phyloP scores from a whole-genome alignment of 176 grass and related monocot species.

The Oryza meyeriana region DNA sequence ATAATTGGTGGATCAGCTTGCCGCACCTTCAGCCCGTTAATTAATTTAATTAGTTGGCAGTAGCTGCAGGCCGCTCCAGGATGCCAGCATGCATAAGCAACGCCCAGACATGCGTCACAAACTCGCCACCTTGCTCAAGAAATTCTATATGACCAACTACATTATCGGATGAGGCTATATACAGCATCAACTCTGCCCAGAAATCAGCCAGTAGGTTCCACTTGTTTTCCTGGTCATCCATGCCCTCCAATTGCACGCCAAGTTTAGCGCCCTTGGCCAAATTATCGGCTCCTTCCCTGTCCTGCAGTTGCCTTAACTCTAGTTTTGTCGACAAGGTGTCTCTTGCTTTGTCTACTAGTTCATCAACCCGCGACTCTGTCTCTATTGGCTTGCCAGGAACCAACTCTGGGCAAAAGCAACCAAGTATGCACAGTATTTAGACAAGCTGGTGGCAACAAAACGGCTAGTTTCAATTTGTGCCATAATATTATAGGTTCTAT shows the following conservation, averaged over 20 bases:
- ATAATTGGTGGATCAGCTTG: background rate
- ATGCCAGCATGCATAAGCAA: background rate
- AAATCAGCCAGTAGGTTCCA: background rate
- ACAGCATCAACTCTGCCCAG: background rate
- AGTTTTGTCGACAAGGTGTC: too few species aligned
- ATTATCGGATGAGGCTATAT: background rate
- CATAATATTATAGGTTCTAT: too few species aligned
- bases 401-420: background rate
- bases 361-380: background rate
- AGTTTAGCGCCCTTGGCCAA: background rate
- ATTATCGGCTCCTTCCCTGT: too few species aligned
- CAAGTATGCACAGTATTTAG: background rate
- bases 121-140: background rate
- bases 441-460: background rate
- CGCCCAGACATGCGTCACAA: background rate
- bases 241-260: background rate
- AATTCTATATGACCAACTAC: background rate
- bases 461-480: too few species aligned
- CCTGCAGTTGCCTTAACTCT: too few species aligned
- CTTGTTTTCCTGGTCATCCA: accelerated
- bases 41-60: background rate
- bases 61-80: background rate
- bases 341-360: background rate
- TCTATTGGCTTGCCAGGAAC: background rate
- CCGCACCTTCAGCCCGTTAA: background rate